Conservation (phyloP, 495 filamentous ascomycete genomes). For the Tuber microsphaerosporum region DNA sequence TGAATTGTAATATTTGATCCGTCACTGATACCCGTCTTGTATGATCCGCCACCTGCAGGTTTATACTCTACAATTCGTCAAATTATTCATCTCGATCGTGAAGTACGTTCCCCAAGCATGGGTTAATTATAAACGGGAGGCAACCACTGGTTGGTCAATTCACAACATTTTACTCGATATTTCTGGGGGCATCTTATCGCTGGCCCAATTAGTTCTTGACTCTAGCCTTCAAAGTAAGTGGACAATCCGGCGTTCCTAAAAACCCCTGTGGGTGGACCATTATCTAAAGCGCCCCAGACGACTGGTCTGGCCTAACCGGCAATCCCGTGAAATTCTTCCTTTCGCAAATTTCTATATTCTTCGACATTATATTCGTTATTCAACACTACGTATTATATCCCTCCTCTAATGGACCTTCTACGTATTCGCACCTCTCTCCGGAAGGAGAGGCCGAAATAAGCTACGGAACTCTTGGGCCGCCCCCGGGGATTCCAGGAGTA, state of each 20-base stretch:
- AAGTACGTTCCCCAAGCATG: slow-evolving; percentile 88
- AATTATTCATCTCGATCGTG: slow-evolving; percentile 76
- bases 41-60: slow-evolving; percentile 47
- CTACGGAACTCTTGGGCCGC: neutral
- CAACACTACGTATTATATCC: slow-evolving; percentile 82
- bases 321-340: slow-evolving; percentile 87
- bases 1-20: slow-evolving; percentile 9
- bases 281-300: slow-evolving; percentile 37
- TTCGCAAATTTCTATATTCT: slow-evolving; percentile 74
- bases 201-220: slow-evolving; percentile 75
- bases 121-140: slow-evolving; percentile 72
- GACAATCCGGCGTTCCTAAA: neutral
- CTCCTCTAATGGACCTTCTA: neutral
- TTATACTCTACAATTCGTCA: slow-evolving; percentile 76
- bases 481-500: neutral
- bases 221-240: slow-evolving; percentile 61
- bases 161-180: slow-evolving; percentile 78
- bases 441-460: neutral
- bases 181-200: slow-evolving; percentile 69
- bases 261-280: neutral
- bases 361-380: slow-evolving; percentile 73
- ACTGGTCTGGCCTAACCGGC: slow-evolving; percentile 83
- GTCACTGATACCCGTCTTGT: neutral
- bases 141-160: slow-evolving; percentile 84
- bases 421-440: neutral